Evolutionary conservation across 2,329 filamentous ascomycete genomes (phyloP).

Genomic region (Hortaea sp.): DNA sequence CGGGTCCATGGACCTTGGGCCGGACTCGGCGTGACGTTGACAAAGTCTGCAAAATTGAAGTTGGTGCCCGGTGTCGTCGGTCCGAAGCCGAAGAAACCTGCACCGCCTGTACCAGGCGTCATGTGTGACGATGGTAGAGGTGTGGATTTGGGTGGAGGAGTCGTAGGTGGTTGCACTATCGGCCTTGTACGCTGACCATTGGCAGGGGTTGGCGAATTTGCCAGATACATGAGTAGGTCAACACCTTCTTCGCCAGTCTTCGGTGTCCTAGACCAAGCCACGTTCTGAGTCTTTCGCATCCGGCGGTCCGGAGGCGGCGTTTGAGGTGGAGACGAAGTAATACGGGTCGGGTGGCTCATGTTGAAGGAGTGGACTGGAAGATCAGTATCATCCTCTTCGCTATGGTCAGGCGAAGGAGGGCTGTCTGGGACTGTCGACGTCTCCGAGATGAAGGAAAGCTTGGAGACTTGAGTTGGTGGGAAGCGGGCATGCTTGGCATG

Average conservation of each 20-base stretch:
- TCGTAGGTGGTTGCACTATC: slow-evolving; percentile 36
- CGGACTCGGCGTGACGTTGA: slow-evolving; percentile 93
- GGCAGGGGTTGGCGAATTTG: slow-evolving; percentile 81
- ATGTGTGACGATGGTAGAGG: slow-evolving; percentile 76
- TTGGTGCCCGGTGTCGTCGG: slow-evolving; percentile 71
- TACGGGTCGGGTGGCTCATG: slow-evolving; percentile 34
- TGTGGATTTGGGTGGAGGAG: slow-evolving; percentile 43
- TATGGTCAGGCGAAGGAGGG: slow-evolving; percentile 47
- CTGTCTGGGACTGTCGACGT: slow-evolving; percentile 58
- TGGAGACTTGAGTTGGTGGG: slow-evolving; percentile 55
- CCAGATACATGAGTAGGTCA: slow-evolving; percentile 78
- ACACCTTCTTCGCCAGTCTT: slow-evolving; percentile 69
- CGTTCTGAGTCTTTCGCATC: slow-evolving; percentile 31
- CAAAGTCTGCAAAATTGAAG: slow-evolving; percentile 93
- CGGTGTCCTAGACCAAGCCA: slow-evolving; percentile 36
- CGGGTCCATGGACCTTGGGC: slow-evolving; percentile 73
- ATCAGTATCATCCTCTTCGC: slow-evolving; percentile 74
- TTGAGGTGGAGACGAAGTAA: slow-evolving; percentile 66
- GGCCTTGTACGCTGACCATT: slow-evolving; percentile 29
- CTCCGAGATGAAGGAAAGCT: slow-evolving; percentile 69
- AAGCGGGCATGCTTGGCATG: slow-evolving; percentile 65
- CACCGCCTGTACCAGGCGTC: slow-evolving; percentile 60
- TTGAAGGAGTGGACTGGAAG: slow-evolving; percentile 68
- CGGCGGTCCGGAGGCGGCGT: slow-evolving; percentile 54
- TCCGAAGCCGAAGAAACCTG: slow-evolving; percentile 46